Base-by-base conservation (phyloP, 2,329 filamentous ascomycete species). In the Metarhizium anisopliae region DNA sequence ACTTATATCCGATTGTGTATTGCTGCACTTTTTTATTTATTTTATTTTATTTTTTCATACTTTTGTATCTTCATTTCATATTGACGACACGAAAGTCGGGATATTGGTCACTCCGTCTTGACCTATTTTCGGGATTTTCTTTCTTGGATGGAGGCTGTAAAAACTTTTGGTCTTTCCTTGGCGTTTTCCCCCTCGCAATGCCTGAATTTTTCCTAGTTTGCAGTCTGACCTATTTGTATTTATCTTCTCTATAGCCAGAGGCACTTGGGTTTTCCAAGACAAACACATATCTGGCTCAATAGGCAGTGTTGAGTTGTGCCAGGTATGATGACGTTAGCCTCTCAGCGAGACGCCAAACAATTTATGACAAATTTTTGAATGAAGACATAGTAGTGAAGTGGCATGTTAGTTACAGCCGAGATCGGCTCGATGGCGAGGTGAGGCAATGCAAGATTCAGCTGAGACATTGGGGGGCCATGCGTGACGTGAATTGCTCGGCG, bases 1-100 rank as follows among this genome's bases (percentile, higher is more conserved):
- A 36, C 20, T 11, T 29, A 59, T 47, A 45, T 59, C 50, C 42
- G 51, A 25, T 52, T 53, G 36, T 50, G 30, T 20, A 29, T 25
- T 52, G 18, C 20, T 13, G 10, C n/a, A 25, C 50, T 6, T 43
- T 13, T 18, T 18, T n/a, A 4, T 35, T 18, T 45, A 32, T 18
- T 20, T 51, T 32, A 14, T 2, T 35, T 25, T 25, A 25, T 25
- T 25, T 25, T 25, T 25, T 25, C 3, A 25, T 25, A 25, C 25
- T 25, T 35, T 35, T 35, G 32, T 7, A 35, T 35, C 32, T 36
- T 29, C 40, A 42, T 6, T 13, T 43, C 38, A 25, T 47, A 18
- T 36, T 14, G 25, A 45, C 53, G 38, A 43, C 29, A 45, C 47
- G 38, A 47, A 20, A 18, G 47, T 47, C 32, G 20, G 53, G 29